Conservation (phyloP, 1,139 yeast species). For the Suhomyces anneliseae region DNA sequence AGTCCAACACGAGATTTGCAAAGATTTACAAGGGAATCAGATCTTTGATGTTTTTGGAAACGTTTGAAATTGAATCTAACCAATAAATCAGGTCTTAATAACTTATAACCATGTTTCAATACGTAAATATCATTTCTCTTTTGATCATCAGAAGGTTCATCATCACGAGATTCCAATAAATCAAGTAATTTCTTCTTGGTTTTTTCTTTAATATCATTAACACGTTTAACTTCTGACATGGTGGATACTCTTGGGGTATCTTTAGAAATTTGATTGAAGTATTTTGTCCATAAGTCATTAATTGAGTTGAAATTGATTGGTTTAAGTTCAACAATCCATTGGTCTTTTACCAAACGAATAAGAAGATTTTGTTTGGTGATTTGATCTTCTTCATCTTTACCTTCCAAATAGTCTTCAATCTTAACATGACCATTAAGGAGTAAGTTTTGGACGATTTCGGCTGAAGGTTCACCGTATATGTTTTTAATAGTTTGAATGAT, state of each 20-base stretch:
- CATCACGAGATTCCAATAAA: slow-evolving; percentile 31
- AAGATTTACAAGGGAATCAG: slow-evolving; percentile 60
- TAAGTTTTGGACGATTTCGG: slow-evolving; percentile 74
- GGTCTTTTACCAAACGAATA: slow-evolving; percentile 50
- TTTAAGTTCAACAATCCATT: slow-evolving; percentile 53
- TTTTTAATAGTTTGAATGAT: slow-evolving; percentile 55
- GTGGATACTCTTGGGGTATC: slow-evolving; percentile 53
- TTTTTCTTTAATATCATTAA: slow-evolving; percentile 61
- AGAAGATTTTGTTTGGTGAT: slow-evolving; percentile 37
- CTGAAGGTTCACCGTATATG: slow-evolving; percentile 46
- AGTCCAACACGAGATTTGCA: slow-evolving; percentile 72
- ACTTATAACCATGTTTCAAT: slow-evolving; percentile 34
- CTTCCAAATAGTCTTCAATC: slow-evolving; percentile 55
- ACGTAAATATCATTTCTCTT: slow-evolving; percentile 31
- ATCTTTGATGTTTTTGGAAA: slow-evolving; percentile 66
- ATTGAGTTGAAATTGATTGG: slow-evolving; percentile 39
- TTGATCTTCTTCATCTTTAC: slow-evolving; percentile 26
- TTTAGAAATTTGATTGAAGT: slow-evolving; percentile 52
- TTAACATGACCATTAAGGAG: slow-evolving; percentile 64
- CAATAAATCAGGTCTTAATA: slow-evolving; percentile 51
- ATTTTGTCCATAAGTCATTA: slow-evolving; percentile 56
- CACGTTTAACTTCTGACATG: slow-evolving; percentile 60
- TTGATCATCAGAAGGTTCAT: slow-evolving; percentile 13
- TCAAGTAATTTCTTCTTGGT: slow-evolving; percentile 49
- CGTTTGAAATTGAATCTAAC: slow-evolving; percentile 66